Evolutionary conservation across 2,329 filamentous ascomycete genomes (phyloP), one percentile per base, ranked within the genome.

Genomic region (Orbilia ellipsospora): DNA sequence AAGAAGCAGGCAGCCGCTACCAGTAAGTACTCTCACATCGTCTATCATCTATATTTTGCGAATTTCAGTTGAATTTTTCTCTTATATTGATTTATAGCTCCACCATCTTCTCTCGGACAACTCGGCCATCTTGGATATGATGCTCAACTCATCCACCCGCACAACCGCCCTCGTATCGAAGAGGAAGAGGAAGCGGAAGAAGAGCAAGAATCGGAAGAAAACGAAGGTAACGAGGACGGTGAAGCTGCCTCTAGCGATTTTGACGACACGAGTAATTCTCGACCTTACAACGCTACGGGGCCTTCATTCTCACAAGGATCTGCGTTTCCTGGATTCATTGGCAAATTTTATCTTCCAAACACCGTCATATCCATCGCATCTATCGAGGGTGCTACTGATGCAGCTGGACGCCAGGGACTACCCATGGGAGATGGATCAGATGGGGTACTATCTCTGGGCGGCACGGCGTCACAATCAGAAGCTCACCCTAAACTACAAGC

Each of bases 151-250:
- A 56, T 78, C 6, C 60, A 73, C 55, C 48, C 40, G 54, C 74
- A 74, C 48, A 72, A 68, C 40, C 69, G 73, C 15, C 73, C 69
- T 23, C 72, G 77, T 26, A 72, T 50, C 5, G 79, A 79, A 20
- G 77, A 80, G 54, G 67, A 80, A 44, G 82, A 85, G 73, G 84
- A 85, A 10, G 85, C 86, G 36, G 84, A 85, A 15, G 80, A 81
- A n/a, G 82, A 83, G 3, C 84, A 85, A 1, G 81, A 80, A n/a
- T 79, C 81, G n/a, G 79, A 81, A n/a, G 81, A 83, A 36, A 15
- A 36, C 2, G 62, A 66, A 57, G 23, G 7, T 2, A 18, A 20
- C 6, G 79, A 80, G 20, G 57, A 48, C 0, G 36, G 36, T 26
- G 66, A 70, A 57, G 26, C 51, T 31, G 20, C 23, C 1, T 18